Base-by-base conservation (phyloP, 2,329 filamentous ascomycete genomes). In the Aspergillus uvarum region DNA sequence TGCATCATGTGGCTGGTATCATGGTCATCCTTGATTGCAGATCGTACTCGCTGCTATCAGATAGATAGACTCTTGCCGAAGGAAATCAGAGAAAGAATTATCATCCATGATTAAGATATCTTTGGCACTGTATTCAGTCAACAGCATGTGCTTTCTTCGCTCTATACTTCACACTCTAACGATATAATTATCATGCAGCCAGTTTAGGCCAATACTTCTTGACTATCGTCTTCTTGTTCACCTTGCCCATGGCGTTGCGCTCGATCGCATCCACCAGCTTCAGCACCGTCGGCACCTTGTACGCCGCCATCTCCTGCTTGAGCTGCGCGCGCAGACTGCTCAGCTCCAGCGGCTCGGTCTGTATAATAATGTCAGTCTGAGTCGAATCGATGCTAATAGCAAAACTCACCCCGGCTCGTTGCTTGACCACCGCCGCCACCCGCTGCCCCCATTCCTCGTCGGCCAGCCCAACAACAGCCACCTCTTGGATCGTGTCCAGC, bases 211-310 rank as follows among this genome's bases (percentile, higher is more conserved):
- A 78, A 61, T 77, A 76, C 59, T 76, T 76, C 62, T 73, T 69
- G 31, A 77, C 61, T 19, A 78, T 68, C 19, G 67, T 67, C 63
- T 77, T 78, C 67, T 78, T 78, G 62, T 78, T 78, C 24, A 78
- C 75, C 81, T 99, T 99, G 48, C 95, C 95, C 95, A 99, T 99
- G 32, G 93, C 94, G 59, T 74, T 74, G 29, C 72, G 71, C 51
- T 74, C 71, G 47, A 74, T 74, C 44, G 85, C 77, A 51, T 91
- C 87, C 19, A 98, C 91, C 5, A 96, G 79, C 73, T 87, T 89
- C 76, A 98, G 80, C 61, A 96, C 87, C 72, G 95, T 92, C 0
- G 95, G 95, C 59, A 98, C 93, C 82, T 99, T 98, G 77, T 98
- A 97, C 63, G 84, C 87, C 2, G 89, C 95, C 65, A 98, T 71